Evolutionary conservation across 257 asterid species (phyloP), one percentile per base, ranked within the genome.

Genomic region (Gardenia jasminoides): DNA sequence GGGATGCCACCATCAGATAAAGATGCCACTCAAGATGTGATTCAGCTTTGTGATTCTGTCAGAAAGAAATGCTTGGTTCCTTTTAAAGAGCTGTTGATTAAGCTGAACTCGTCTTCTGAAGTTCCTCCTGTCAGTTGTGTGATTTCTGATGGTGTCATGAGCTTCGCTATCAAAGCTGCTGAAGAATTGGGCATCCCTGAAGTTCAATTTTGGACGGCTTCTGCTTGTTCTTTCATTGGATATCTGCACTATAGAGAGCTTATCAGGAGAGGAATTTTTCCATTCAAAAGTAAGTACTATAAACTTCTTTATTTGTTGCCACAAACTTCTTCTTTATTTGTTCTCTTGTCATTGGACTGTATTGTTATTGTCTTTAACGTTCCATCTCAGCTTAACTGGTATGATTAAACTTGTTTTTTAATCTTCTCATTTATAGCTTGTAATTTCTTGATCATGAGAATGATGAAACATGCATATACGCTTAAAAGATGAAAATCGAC

Each of bases 171-270:
- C 13, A 79, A 47, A 62, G 94, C 90, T 47, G 92, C 91, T 26
- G 79, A 76, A 39, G 89, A 86, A 6, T 36, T 88, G 75, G 92
- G 91, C 0, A 79, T 90, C 52, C 90, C 89, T 4, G 89, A 65
- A 12, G 84, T 87, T 77, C 87, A 82, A 59, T 85, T 87, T 16
- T 90, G 91, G 90, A 88, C 94, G 31, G 85, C 92, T 31, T 88
- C 94, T 10, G 90, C 77, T 66, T 83, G 86, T 67, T 54, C 90
- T 7, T 84, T 90, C 30, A 30, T 88, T 6, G 90, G 89, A 7
- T 87, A 86, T 47, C 72, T 90, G 83, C 86, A 84, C 64, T 85
- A 76, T n/a, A 79, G 82, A 0, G 86, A 88, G 54, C 46, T 83
- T 36, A 8, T 80, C 74, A 78, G 47, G 16, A 76, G 90, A 80